Base-by-base conservation (phyloP, 2,329 filamentous ascomycete genomes). In the Capronia coronata region DNA sequence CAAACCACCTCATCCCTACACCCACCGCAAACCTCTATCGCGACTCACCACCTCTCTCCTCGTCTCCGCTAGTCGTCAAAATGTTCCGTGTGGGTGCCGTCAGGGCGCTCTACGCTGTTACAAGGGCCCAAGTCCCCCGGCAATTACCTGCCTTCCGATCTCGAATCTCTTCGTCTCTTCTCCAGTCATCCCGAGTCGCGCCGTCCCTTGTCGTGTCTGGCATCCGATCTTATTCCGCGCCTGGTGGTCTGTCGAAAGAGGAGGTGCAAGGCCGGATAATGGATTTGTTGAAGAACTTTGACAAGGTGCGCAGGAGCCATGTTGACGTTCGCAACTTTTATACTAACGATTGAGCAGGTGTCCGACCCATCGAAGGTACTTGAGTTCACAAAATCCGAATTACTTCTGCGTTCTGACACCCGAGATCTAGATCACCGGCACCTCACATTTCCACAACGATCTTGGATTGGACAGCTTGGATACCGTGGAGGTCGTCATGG, bases 401-500 rank as follows among this genome's bases (percentile, higher is more conserved):
- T 37, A n/a, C 11, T 37, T 41, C 60, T 67, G 56, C 34, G 6
- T 37, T 41, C 60, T 67, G 56, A 56, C 42, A n/a, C 63, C 44
- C 57, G 57, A 43, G 25, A 59, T 55, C 53, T 63, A 97, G 91
- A 87, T 98, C 68, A 87, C 83, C 65, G 74, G 80, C 57, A 77
- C 75, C 46, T 84, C 91, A 52, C 90, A 97, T 80, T 98, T 98
- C 75, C 80, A 88, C 68, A 97, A 96, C 71, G 91, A 98, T 74
- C 86, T 98, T 58, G 93, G 90, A 60, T 78, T 98, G 65, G 93
- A 98, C 77, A 94, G 86, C 74, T 80, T 98, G 71, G 93, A 98
- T 71, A 96, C 93, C 58, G 93, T 98, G 58, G 93, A 98, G 79
- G 93, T 98, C 61, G 93, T 98, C 64, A 98, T 98, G 93, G 93